Evolutionary conservation across 2,329 filamentous ascomycete genomes (phyloP).

Genomic region (Chaetomium strumarium): DNA sequence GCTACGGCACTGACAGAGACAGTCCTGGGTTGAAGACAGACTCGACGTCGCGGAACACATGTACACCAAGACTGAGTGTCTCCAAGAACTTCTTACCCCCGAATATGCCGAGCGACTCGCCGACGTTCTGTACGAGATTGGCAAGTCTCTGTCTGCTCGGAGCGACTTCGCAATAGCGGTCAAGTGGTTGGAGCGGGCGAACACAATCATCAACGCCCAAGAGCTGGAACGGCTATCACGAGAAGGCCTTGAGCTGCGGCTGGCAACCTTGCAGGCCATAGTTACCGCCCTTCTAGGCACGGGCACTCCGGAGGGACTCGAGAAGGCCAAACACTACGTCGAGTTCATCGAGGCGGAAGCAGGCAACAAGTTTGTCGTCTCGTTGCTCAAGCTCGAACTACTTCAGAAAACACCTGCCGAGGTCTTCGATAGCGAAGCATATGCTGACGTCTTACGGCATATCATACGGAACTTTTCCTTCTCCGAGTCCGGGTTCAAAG

Average conservation of each 20-base stretch:
- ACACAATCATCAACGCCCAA: slow-evolving; percentile 51
- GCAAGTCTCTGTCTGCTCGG: slow-evolving; percentile 50
- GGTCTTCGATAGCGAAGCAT: slow-evolving; percentile 43
- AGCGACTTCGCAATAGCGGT: slow-evolving; percentile 50
- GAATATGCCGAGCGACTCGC: slow-evolving; percentile 54
- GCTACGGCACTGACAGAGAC: slow-evolving; percentile 8
- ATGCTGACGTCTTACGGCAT: slow-evolving; percentile 48
- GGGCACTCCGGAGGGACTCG: slow-evolving; percentile 37
- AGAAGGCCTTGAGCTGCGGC: slow-evolving; percentile 57
- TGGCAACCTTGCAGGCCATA: slow-evolving; percentile 60
- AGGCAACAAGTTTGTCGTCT: slow-evolving; percentile 58
- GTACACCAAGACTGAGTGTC: slow-evolving; percentile 54
- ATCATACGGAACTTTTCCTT: slow-evolving; percentile 57
- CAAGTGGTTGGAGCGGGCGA: slow-evolving; percentile 69
- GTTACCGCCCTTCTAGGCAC: slow-evolving; percentile 50
- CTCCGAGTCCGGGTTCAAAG: slow-evolving; percentile 58
- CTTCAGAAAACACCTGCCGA: slow-evolving; percentile 45
- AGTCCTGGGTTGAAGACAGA: slow-evolving; percentile 71
- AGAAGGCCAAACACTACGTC: slow-evolving; percentile 53
- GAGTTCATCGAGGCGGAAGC: slow-evolving; percentile 56
- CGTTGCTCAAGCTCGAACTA: slow-evolving; percentile 63
- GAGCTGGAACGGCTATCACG: slow-evolving; percentile 50
- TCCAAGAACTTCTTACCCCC: slow-evolving; percentile 38
- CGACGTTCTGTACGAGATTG: slow-evolving; percentile 67
- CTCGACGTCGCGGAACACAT: slow-evolving; percentile 74